Base-by-base conservation (phyloP, 208 protist species). In the Leishmania braziliensis region DNA sequence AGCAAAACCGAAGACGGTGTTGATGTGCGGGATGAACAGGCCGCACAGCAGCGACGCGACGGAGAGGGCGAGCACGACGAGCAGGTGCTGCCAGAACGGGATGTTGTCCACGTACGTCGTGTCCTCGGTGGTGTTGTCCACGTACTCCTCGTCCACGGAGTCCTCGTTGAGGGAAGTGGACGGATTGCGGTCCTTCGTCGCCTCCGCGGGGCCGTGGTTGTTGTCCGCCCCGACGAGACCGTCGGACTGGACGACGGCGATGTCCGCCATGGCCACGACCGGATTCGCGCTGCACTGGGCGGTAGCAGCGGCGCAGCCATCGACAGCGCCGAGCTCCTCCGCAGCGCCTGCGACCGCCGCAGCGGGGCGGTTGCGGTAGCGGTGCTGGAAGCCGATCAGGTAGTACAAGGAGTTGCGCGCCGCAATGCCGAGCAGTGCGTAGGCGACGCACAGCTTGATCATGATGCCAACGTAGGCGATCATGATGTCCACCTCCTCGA, bases 11-110 rank as follows among this genome's bases (percentile, higher is more conserved):
- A 94, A 91, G 18, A 93, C 92, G 53, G 90, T 90, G 62, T 90
- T 90, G 76, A 97, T 90, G 68, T 85, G 89, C 29, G 91, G 91
- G 83, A 97, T 92, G 69, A 95, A 92, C 36, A 97, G 58, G 26
- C 90, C 93, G 16, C 81, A 82, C 46, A 95, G 75, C 29, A 95
- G 88, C 36, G 82, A 86, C 3, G 83, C 77, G 48, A 85, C 53
- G 23, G 81, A 70, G n/a, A 86, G 77, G 12, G 81, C 12, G 1
- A 84, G 63, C 29, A 90, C 84, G 26, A 86, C 86, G 39, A 87
- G 56, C 33, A 85, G 75, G 63, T 90, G 86, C 84, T 83, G 53
- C 80, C 78, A 87, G 71, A 85, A 81, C n/a, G 86, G 86, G 68
- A 90, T 90, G 78, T 89, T 90, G 83, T 90, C 86, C 23, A 90